Evolutionary conservation across 2,329 filamentous ascomycete genomes (phyloP).

Genomic region (Aspergillus ustus): DNA sequence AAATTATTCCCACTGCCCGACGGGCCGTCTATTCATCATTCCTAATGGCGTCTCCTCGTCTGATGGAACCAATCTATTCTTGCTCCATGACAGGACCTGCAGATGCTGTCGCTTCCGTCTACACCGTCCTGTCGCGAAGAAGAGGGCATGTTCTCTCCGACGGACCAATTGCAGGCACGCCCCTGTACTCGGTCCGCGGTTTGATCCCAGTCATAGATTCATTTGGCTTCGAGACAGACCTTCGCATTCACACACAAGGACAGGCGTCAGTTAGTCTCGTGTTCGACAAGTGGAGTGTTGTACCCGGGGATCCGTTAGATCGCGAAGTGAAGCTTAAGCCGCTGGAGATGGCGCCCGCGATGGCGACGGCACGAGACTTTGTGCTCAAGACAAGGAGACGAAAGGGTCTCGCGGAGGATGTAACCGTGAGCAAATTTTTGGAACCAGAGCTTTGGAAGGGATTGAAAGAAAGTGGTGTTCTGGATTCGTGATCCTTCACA

Average conservation of each 20-base stretch:
- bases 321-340: slow-evolving; percentile 80
- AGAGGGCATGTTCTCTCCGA: slow-evolving; percentile 94
- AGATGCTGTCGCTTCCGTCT: slow-evolving; percentile 83
- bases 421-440: slow-evolving; percentile 93
- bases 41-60: slow-evolving; percentile 90
- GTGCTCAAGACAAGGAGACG: slow-evolving; percentile 92
- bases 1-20: slow-evolving; percentile 94
- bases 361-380: slow-evolving; percentile 92
- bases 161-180: slow-evolving; percentile 90
- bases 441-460: slow-evolving; percentile 92
- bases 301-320: slow-evolving; percentile 93
- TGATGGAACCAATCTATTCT: slow-evolving; percentile 96
- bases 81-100: slow-evolving; percentile 92
- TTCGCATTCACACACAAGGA: slow-evolving; percentile 94
- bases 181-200: slow-evolving; percentile 87
- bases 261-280: slow-evolving; percentile 87
- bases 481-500: slow-evolving; percentile 61
- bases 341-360: slow-evolving; percentile 83
- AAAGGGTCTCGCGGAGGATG: slow-evolving; percentile 94
- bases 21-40: slow-evolving; percentile 95
- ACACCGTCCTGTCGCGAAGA: slow-evolving; percentile 86
- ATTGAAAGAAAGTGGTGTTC: slow-evolving; percentile 83
- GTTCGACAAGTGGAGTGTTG: slow-evolving; percentile 95
- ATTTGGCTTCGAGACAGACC: slow-evolving; percentile 97
- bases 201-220: slow-evolving; percentile 95